Evolutionary conservation across 495 filamentous ascomycete genomes (phyloP).

Genomic region (Aspergillus olivimuriae): DNA sequence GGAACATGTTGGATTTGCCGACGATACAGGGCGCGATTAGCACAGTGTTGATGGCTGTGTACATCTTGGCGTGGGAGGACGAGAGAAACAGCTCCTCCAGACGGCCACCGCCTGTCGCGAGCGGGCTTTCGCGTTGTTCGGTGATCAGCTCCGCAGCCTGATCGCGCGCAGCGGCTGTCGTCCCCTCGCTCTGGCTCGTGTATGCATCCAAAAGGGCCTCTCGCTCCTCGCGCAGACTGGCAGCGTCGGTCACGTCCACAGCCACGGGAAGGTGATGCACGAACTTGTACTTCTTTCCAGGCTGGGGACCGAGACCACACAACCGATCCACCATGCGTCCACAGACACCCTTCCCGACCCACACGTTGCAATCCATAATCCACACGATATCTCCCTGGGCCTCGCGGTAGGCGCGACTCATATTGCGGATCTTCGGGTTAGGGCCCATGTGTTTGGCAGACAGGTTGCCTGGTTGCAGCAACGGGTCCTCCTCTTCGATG

Average conservation of each 20-base stretch:
- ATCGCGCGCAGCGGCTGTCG: background rate
- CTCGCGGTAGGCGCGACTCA: constrained; percentile 93
- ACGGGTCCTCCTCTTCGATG: constrained; percentile 84
- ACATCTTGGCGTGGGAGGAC: constrained; percentile 95
- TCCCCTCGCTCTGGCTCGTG: constrained; percentile 6
- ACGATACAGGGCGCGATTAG: constrained; percentile 87
- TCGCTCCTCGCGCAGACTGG: constrained; percentile 28
- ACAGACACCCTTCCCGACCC: constrained; percentile 72
- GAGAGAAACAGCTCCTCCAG: constrained; percentile 93
- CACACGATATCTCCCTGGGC: constrained; percentile 88
- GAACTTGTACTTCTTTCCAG: constrained; percentile 71
- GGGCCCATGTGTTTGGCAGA: constrained; percentile 66
- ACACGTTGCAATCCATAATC: constrained; percentile 96
- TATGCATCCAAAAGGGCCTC: constrained; percentile 34
- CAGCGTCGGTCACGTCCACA: constrained; percentile 56
- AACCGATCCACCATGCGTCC: constrained; percentile 84
- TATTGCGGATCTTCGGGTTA: constrained; percentile 96
- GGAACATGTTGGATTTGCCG: constrained; percentile 98
- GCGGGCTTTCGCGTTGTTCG: constrained; percentile 11
- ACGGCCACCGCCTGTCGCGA: constrained; percentile 61
- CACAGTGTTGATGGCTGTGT: constrained; percentile 93
- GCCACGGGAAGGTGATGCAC: constrained; percentile 91
- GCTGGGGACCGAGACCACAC: constrained; percentile 52
- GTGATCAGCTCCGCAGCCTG: background rate
- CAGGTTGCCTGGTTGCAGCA: constrained; percentile 47